Percentiles rank a stretch among this genome's conserved stretches.
phyloP scores from a whole-genome alignment of 2,329 filamentous ascomycete genomes.

The Colletotrichum phormii region DNA sequence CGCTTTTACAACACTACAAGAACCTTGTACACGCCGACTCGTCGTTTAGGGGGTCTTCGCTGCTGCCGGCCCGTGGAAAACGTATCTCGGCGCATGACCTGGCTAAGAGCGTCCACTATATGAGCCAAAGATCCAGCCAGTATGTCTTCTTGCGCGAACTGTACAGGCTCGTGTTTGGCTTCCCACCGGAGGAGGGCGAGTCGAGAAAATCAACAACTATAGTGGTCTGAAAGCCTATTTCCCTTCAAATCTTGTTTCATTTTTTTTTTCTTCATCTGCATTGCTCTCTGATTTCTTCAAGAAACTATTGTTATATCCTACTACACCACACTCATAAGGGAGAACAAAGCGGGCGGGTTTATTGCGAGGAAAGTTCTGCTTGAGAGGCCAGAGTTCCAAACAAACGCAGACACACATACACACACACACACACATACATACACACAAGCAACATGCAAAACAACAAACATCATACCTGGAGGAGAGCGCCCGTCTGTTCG shows the following conservation, averaged over 20 bases:
- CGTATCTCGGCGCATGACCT: slow-evolving; percentile 79
- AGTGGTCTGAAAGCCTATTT: slow-evolving; percentile 54
- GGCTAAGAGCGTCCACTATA: slow-evolving; percentile 81
- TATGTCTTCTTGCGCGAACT: slow-evolving; percentile 86
- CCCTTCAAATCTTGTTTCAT: not conserved
- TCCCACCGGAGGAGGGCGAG: slow-evolving; percentile 82
- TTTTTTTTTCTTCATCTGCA: not conserved
- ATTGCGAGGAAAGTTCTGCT: not conserved
- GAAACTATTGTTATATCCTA: not conserved
- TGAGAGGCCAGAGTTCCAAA: not conserved
- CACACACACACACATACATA: not conserved
- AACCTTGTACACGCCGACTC: slow-evolving; percentile 81
- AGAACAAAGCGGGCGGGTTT: not conserved
- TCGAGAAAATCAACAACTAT: slow-evolving; percentile 74
- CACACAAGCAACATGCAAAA: slow-evolving; percentile 3
- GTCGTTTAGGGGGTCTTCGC: slow-evolving; percentile 67
- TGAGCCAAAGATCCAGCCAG: slow-evolving; percentile 75
- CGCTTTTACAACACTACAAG: slow-evolving; percentile 83
- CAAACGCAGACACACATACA: not conserved
- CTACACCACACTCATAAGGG: slow-evolving; percentile 6
- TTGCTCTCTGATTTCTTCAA: not conserved
- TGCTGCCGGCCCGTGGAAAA: slow-evolving; percentile 68
- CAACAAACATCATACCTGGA: not conserved
- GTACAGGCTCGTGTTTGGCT: slow-evolving; percentile 87
- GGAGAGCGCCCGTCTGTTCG: slow-evolving; percentile 33